These are phyloP conservation scores for Syncephalastrum racemosum DNA, from an alignment of 371 early-diverging fungal species.

Conservation along the genomic window DNA sequence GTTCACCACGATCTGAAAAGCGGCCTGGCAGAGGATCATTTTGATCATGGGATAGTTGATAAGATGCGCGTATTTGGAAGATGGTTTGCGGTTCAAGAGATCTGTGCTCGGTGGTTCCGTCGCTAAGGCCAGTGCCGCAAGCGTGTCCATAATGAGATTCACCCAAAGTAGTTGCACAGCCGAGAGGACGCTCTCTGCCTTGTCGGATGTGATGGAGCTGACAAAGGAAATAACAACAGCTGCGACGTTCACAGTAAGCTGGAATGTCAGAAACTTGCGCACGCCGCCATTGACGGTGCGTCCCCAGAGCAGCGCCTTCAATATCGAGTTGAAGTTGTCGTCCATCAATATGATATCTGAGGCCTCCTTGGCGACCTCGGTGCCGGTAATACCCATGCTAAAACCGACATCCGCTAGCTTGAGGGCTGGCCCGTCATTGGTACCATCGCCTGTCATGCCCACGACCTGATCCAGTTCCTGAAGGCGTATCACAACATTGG, in stretches of 20 bases:
- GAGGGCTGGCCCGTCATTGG: constrained; percentile 96
- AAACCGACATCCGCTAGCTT: constrained; percentile 97
- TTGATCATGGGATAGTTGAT: constrained; percentile 89
- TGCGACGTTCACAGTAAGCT: constrained; percentile 92
- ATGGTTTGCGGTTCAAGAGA: constrained; percentile 79
- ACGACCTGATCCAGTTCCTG: constrained; percentile 91
- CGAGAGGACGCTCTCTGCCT: constrained; percentile 93
- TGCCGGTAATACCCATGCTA: constrained; percentile 96
- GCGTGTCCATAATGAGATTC: constrained; percentile 96
- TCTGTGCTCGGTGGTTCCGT: constrained; percentile 94
- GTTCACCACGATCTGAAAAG: constrained; percentile 79
- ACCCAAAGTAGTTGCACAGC: constrained; percentile 98
- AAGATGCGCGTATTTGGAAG: constrained; percentile 74
- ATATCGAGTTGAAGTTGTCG: constrained; percentile 91
- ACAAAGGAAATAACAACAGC: constrained; percentile 90
- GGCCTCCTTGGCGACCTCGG: constrained; percentile 97
- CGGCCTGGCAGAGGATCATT: constrained; percentile 87
- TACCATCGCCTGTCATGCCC: constrained; percentile 97
- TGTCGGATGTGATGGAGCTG: constrained; percentile 83
- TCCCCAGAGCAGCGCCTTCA: constrained; percentile 93
- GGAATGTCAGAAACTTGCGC: constrained; percentile 95
- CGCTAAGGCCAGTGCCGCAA: constrained; percentile 97
- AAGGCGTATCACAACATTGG: constrained; percentile 81
- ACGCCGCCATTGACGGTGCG: constrained; percentile 93
- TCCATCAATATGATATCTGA: constrained; percentile 94